These are phyloP conservation scores for Leccinellum rugosiceps DNA, from an alignment of 768 basidiomycete species.

Conservation along the genomic window DNA sequence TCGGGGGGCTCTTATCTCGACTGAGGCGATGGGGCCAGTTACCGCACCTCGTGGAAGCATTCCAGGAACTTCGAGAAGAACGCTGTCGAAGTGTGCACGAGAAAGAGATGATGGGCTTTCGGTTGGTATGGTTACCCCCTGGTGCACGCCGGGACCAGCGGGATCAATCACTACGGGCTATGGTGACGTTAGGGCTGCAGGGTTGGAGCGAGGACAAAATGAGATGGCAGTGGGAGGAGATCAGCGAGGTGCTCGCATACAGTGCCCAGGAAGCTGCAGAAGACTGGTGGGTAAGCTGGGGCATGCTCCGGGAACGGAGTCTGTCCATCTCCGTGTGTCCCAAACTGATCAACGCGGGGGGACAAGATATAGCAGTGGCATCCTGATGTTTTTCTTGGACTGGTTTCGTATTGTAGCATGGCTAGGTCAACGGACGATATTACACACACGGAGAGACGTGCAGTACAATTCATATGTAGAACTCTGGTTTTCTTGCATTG, in stretches of 20 bases:
- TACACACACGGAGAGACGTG: neutral
- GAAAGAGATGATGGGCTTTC: conserved; percentile 40
- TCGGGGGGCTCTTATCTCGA: conserved; percentile 34
- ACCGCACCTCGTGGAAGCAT: conserved; percentile 46
- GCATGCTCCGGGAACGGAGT: conserved; percentile 38
- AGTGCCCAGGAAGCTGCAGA: conserved; percentile 53
- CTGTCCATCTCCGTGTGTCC: neutral
- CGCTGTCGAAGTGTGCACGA: conserved; percentile 40
- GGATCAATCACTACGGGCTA: conserved; percentile 33
- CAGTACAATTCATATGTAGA: conserved; percentile 59
- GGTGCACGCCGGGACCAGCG: conserved; percentile 42
- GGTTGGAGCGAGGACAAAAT: conserved; percentile 46
- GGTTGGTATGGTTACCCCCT: conserved; percentile 38
- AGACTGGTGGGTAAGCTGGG: conserved; percentile 61
- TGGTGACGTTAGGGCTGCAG: conserved; percentile 14
- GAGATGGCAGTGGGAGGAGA: conserved; percentile 47
- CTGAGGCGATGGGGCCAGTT: conserved; percentile 44
- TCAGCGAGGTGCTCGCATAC: conserved; percentile 45
- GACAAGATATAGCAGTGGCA: neutral
- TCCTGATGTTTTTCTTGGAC: neutral
- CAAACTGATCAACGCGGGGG: neutral
- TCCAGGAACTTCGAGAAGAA: conserved; percentile 52
- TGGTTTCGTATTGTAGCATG: neutral
- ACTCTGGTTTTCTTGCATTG: conserved; percentile 90
- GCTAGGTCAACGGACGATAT: neutral